Conservation (phyloP, 2,329 filamentous ascomycete species). For the Colletotrichum salicis region DNA sequence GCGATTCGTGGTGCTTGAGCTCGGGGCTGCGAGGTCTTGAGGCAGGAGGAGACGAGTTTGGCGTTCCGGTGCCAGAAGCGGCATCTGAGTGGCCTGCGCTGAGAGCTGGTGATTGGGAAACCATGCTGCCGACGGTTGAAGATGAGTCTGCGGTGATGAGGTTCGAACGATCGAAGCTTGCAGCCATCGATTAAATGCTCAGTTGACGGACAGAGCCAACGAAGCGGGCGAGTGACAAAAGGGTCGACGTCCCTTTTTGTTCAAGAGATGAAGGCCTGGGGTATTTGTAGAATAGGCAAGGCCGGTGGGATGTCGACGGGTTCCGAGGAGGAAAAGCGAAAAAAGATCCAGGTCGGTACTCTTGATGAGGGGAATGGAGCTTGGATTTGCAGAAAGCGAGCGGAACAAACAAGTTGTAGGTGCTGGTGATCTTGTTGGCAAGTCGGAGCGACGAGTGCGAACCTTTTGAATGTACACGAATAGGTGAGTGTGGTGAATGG, state of each 20-base stretch:
- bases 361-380: not conserved
- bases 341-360: not conserved
- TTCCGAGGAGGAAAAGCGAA: not conserved
- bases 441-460: constrained; percentile 10
- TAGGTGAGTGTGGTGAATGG: not conserved
- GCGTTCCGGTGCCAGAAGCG: constrained; percentile 33
- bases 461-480: constrained; percentile 11
- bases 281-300: not conserved
- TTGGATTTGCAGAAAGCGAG: constrained; percentile 23
- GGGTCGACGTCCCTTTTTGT: constrained; percentile 7
- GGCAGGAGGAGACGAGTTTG: constrained; percentile 35
- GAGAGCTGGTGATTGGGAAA: constrained; percentile 24
- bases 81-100: constrained; percentile 34
- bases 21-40: constrained; percentile 36
- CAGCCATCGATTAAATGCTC: constrained; percentile 31
- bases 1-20: constrained; percentile 10
- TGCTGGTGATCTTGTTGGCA: not conserved
- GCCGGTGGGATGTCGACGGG: not conserved
- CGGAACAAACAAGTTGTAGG: constrained; percentile 2
- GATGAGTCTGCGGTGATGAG: constrained; percentile 27
- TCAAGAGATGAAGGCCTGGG: not conserved
- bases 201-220: constrained; percentile 16
- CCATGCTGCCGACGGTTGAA: constrained; percentile 33
- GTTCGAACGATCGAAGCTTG: constrained; percentile 12
- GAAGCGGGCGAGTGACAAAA: not conserved